phyloP scores from a whole-genome alignment of 768 basidiomycete genomes.

The Pleurotus sapidus region DNA sequence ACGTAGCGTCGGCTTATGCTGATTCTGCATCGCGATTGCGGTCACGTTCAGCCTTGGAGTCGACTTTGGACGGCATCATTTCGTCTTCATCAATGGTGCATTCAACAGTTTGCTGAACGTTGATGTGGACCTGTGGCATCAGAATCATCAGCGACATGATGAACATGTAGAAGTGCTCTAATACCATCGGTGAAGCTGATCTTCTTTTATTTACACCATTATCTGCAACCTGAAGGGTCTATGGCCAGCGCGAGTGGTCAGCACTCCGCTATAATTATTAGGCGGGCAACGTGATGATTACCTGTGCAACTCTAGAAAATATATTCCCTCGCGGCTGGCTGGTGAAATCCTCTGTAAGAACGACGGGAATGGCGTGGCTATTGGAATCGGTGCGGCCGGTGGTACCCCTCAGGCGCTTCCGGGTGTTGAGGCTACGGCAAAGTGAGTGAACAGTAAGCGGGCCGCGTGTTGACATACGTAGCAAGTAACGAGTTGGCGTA shows the following conservation, averaged over 20 bases:
- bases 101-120: constrained; percentile 6
- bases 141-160: no score
- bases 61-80: neutral
- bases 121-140: constrained; percentile 4
- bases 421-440: constrained; percentile 31
- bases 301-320: constrained; percentile 3
- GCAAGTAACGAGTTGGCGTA: constrained; percentile 52
- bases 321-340: constrained; percentile 2
- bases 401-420: constrained; percentile 21
- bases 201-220: neutral
- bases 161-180: neutral
- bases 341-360: constrained; percentile 6
- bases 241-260: neutral
- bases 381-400: neutral
- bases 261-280: neutral
- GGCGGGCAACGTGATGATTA: neutral
- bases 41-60: neutral
- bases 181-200: neutral
- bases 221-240: neutral
- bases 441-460: neutral
- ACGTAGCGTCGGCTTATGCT: no score
- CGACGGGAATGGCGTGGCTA: constrained; percentile 2
- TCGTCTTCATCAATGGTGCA: constrained; percentile 1
- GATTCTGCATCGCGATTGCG: no score
- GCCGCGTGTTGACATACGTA: constrained; percentile 29